A percentile compares a stretch with the other conserved stretches of the same genome.
phyloP scores from a whole-genome alignment of 106 monocot genomes.

The Vanilla planifolia region DNA sequence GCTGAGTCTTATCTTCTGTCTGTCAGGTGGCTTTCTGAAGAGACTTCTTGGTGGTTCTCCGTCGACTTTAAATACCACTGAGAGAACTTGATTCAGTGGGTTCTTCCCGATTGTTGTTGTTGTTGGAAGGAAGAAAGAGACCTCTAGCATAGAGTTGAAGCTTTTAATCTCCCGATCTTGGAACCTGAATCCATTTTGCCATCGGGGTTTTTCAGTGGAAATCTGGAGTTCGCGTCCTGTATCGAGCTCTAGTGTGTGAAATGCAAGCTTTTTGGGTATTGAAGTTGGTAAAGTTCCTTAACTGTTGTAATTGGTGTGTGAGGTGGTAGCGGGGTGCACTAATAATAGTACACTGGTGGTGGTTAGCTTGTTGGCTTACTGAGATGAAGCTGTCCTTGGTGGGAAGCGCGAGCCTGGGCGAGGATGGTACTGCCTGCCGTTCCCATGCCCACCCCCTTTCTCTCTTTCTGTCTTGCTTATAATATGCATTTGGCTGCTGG shows the following conservation, averaged over 20 bases:
- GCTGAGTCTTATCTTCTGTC: no score
- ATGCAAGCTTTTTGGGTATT: not conserved
- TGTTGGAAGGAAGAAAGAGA: no score
- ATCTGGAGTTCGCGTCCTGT: not conserved
- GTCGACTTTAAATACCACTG: no score
- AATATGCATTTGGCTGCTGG: not conserved
- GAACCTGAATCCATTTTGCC: not conserved
- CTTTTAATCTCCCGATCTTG: not conserved
- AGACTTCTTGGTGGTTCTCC: no score
- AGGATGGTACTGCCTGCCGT: conserved; percentile 7
- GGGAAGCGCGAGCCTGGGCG: conserved; percentile 24
- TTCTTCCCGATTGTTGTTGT: no score
- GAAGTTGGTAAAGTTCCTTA: not conserved
- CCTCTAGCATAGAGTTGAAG: no score
- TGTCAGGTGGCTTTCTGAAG: no score
- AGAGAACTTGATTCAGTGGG: no score
- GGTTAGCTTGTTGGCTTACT: not conserved
- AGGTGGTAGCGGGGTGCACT: not conserved
- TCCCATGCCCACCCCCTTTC: not conserved
- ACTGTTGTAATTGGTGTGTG: not conserved
- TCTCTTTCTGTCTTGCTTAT: not conserved
- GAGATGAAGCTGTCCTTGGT: conserved; percentile 47
- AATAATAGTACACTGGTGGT: not conserved
- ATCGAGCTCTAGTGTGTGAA: not conserved
- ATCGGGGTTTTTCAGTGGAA: not conserved